Conservation (phyloP, 768 basidiomycete species). For the Panaeolus papilionaceus region DNA sequence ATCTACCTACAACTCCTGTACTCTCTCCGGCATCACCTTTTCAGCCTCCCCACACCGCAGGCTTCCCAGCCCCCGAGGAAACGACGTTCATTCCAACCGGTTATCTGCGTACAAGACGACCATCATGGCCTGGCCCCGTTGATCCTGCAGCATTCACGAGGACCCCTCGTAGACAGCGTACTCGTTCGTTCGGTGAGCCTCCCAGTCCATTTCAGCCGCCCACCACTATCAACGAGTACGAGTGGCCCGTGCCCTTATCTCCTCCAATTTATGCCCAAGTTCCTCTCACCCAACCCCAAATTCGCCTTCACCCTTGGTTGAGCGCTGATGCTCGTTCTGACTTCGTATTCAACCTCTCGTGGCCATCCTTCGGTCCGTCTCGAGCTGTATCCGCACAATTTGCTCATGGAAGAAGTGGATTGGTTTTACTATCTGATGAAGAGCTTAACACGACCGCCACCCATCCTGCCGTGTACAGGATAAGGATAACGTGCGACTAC, state of each 20-base stretch:
- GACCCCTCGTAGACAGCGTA: constrained; percentile 25
- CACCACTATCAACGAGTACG: constrained; percentile 16
- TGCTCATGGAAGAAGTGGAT: constrained; percentile 40
- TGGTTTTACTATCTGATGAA: constrained; percentile 43
- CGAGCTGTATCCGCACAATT: constrained; percentile 31
- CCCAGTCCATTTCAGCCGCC: constrained; percentile 27
- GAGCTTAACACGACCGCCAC: constrained; percentile 61
- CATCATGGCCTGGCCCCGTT: constrained; percentile 47
- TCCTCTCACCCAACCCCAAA: constrained; percentile 16
- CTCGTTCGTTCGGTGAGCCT: constrained; percentile 27
- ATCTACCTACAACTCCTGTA: constrained; percentile 19
- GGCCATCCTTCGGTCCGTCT: constrained; percentile 52
- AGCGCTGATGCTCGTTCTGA: constrained; percentile 55
- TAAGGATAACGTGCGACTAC: constrained; percentile 62
- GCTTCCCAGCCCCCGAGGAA: constrained; percentile 35
- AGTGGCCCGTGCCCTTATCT: constrained; percentile 9
- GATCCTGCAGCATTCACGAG: constrained; percentile 13
- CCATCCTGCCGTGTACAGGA: constrained; percentile 55
- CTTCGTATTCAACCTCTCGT: constrained; percentile 63
- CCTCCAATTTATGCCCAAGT: constrained; percentile 21
- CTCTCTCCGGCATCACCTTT: constrained; percentile 25
- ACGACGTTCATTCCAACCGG: constrained; percentile 22
- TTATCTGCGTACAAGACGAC: constrained; percentile 41
- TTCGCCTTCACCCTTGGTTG: constrained; percentile 54
- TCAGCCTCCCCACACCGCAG: constrained; percentile 19